Evolutionary conservation across 176 grass and related monocot genomes (phyloP), one percentile per base, ranked within the genome.

Genomic region (Aegilops bicornis): DNA sequence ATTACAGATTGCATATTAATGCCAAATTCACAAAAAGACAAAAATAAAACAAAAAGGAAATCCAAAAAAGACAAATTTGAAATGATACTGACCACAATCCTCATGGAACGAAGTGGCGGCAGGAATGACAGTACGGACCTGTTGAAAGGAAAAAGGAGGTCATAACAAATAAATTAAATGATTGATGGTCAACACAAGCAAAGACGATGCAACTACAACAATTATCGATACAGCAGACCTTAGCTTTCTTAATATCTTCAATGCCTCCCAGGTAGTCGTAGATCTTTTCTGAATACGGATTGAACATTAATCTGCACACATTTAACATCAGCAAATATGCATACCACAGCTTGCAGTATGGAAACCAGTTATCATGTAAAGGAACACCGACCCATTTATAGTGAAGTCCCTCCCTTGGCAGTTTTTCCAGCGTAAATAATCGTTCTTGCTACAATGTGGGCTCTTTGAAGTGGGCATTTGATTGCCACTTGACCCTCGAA

Each of bases 251-350:
- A 77, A 99, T 84, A 85, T 99, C 94, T 81, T 99, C 89, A 54
- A 99, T 90, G 79, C 97, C 94, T 80, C 94, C 94, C 52, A 99
- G 83, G 63, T 99, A 99, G 86, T 99, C 97, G 36, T 99, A 96
- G n/a, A 99, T 88, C 62, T 92, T 77, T 79, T 99, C 90, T 69
- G 94, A 92, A 85, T 88, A 99, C 16, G 97, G 97, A 43, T 99
- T 92, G 83, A 99, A 92, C 97, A 99, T 96, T 86, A 99, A 93
- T 64, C 94, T 99, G 83, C 73, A 78, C 3, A 88, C 20, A 77
- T 86, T 65, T 76, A 64, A 76, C 29, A 35, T 77, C 33, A 79
- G 54, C 69, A 78, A 78, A 36, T 36, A 80, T 3, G 71, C 42
- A 67, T 78, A 60, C 33, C 59, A 35, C 30, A 83, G 62, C 12